Base-by-base conservation (phyloP, 1,139 yeast species). In the Cylindricascospora bacillispora region DNA sequence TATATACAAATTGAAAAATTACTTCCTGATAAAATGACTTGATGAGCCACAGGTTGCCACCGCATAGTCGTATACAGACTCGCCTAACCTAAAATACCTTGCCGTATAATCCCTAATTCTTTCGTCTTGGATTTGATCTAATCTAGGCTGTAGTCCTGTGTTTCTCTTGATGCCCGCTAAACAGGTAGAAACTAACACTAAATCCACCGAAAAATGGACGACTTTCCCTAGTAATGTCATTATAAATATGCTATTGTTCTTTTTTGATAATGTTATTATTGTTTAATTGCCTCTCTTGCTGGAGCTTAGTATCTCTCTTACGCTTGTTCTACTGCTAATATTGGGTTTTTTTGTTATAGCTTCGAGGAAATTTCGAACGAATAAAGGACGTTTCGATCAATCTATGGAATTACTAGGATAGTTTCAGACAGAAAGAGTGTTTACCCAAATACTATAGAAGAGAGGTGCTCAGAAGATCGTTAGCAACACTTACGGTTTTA, bases 91-190 rank as follows among this genome's bases (percentile, higher is more conserved):
- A 41, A 89, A 65, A 51, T 83, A 89, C 47, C 73, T 77, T 21
- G 60, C 60, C 12, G 76, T 60, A 46, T 78, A 76, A 25, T 67
- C 63, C 45, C 67, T 67, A 9, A 77, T 59, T 23, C 75, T 78
- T 29, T 70, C 53, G 33, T 63, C 60, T 11, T 57, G 57, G 3
- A 63, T 39, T 1, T 47, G 27, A 9, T 59, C 58, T 7, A 60
- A 33, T 38, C 65, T 64, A 21, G 66, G 63, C 1, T 83, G 69
- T 26, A 86, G 62, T 0, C 97, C 97, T 3, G 95, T 78, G 44
- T 76, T 75, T 52, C 94, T 71, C 57, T 78, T 82, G 30, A 89
- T 73, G 2, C 95, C 97, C 1, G 97, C 94, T 33, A 89, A 62
- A 32, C 85, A 70, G 0, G 94, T 78, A 1, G 95, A 79, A 4